phyloP scores from a whole-genome alignment of 306 rosid genomes.

The Astragalus membranaceus region DNA sequence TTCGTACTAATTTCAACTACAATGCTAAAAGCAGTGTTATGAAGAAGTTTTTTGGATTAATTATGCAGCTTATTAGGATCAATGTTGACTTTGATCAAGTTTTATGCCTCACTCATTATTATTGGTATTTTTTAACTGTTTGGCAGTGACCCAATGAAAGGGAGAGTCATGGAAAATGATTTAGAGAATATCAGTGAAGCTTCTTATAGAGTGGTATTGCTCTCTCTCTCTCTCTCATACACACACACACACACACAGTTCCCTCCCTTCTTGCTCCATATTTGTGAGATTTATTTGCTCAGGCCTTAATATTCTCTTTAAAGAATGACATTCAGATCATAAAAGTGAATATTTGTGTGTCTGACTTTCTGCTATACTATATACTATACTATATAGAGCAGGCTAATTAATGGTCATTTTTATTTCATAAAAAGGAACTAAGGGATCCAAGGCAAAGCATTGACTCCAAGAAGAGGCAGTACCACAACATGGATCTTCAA shows the following conservation, averaged over 20 bases:
- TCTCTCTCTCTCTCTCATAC: background rate
- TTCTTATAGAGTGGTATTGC: slow-evolving; percentile 42
- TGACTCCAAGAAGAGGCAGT: slow-evolving; percentile 49
- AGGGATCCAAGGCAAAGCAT: slow-evolving; percentile 27
- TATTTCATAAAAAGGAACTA: slow-evolving; percentile 29
- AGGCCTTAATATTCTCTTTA: background rate
- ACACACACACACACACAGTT: background rate
- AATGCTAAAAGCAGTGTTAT: background rate
- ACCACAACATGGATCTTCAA: slow-evolving; percentile 38
- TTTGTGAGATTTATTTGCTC: slow-evolving; percentile 8
- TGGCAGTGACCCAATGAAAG: slow-evolving; percentile 53
- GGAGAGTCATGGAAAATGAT: slow-evolving; percentile 42
- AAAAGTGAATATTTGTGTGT: background rate
- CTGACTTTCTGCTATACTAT: background rate
- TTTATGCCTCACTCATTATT: background rate
- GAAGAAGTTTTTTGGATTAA: background rate
- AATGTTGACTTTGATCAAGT: background rate
- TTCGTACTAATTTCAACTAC: too few relatives aligned
- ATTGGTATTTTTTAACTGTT: slow-evolving; percentile 5
- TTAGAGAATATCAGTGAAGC: slow-evolving; percentile 26
- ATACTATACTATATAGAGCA: background rate
- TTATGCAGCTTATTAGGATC: slow-evolving; percentile 4
- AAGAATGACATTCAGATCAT: slow-evolving; percentile 13
- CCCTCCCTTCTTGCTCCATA: slow-evolving; percentile 17
- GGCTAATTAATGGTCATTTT: background rate